Evolutionary conservation across 768 basidiomycete species (phyloP).

Genomic region (Mycena leptocephala): DNA sequence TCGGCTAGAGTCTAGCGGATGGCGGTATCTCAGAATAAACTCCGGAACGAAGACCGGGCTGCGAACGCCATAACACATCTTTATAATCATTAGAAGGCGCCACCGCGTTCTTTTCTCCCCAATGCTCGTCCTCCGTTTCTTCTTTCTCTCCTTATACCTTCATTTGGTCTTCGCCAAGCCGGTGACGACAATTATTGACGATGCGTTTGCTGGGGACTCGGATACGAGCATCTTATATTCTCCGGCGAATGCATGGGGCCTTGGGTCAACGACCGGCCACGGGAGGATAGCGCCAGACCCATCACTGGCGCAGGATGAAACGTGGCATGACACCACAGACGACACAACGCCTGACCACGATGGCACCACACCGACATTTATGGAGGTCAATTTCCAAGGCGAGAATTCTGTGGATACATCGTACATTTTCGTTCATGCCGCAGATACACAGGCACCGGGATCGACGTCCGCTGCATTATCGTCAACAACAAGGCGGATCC

Average conservation of each 20-base stretch:
- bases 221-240: conserved; percentile 8
- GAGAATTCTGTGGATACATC: not conserved
- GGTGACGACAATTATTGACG: conserved; percentile 19
- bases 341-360: conserved; percentile 22
- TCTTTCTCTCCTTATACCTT: not conserved
- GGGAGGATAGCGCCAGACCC: conserved; percentile 9
- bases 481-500: conserved; percentile 11
- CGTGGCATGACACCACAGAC: conserved; percentile 22
- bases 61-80: too few species aligned
- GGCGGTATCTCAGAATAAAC: too few species aligned
- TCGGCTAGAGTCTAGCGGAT: too few species aligned
- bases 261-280: not conserved
- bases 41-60: too few species aligned
- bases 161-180: not conserved
- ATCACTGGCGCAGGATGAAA: not conserved
- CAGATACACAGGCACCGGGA: conserved; percentile 13
- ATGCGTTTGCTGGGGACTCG: conserved; percentile 13
- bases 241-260: not conserved
- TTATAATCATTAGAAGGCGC: too few species aligned
- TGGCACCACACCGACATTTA: conserved; percentile 14
- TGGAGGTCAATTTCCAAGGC: conserved; percentile 20
- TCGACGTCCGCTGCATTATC: conserved; percentile 22
- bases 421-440: not conserved
- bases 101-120: not conserved
- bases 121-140: not conserved